These are phyloP conservation scores for Chlorella sp. DNA, from an alignment of 139 green algal genomes.

Conservation along the genomic window DNA sequence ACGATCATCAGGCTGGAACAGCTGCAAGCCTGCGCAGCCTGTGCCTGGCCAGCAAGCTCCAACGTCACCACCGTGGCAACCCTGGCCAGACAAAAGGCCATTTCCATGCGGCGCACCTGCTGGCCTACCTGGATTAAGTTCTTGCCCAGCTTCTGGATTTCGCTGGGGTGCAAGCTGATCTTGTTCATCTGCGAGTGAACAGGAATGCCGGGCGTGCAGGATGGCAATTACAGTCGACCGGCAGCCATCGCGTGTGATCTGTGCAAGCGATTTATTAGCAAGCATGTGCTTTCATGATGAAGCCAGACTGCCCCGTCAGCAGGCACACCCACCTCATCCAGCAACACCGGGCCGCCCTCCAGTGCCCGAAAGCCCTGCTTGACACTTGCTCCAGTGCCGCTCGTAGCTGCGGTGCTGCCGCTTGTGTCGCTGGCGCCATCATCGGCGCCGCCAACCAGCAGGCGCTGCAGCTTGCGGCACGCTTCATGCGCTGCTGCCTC, in stretches of 20 bases:
- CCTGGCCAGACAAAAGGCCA: no score
- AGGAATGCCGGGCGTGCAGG: no score
- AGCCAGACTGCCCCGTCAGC: no score
- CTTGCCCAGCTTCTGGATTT: conserved; percentile 42
- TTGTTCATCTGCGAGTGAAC: conserved; percentile 17
- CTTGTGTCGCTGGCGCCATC: background rate
- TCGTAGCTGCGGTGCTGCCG: background rate
- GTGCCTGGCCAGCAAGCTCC: no score
- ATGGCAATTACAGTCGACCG: no score
- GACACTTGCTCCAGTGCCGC: background rate
- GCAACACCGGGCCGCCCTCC: conserved; percentile 53
- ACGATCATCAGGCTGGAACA: no score
- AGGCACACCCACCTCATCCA: conserved; percentile 24
- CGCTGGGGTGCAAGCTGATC: conserved; percentile 42
- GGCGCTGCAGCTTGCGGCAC: conserved; percentile 38
- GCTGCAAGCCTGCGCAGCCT: no score
- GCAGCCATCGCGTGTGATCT: no score
- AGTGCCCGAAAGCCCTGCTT: conserved; percentile 20
- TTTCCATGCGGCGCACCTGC: no score
- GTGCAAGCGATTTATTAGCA: no score
- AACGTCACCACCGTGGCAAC: no score
- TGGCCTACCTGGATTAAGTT: conserved; percentile 50
- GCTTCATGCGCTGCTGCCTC: conserved; percentile 33
- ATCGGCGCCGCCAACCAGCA: conserved; percentile 14
- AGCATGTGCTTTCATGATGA: no score